Evolutionary conservation across 192 early-diverging fungal genomes (phyloP).

Genomic region (Backusella morwellensis): DNA sequence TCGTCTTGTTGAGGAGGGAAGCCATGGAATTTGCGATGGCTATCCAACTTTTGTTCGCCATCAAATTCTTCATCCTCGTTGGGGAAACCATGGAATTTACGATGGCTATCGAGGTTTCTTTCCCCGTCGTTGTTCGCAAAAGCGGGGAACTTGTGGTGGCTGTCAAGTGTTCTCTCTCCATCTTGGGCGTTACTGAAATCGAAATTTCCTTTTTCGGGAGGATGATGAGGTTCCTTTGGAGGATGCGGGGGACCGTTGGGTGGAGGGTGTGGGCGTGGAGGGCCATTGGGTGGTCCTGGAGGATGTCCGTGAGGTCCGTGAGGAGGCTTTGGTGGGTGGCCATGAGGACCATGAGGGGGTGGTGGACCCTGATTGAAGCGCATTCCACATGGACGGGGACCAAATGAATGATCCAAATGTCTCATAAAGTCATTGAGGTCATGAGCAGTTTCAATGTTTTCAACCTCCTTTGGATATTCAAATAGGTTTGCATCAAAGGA

Average conservation of each 20-base stretch:
- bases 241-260: background rate
- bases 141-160: too few species aligned
- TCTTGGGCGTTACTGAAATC: background rate
- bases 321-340: background rate
- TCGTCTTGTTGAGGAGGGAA: background rate
- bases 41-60: background rate
- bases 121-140: too few species aligned
- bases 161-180: background rate
- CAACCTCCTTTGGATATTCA: background rate
- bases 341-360: background rate
- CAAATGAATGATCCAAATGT: background rate
- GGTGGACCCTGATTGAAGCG: background rate
- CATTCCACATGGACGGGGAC: background rate
- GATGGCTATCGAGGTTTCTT: background rate
- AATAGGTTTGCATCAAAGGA: background rate
- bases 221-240: background rate
- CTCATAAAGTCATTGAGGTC: constrained; percentile 5
- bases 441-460: background rate
- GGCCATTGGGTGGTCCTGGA: background rate
- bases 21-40: background rate
- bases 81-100: background rate
- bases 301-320: background rate
- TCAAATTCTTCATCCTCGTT: background rate
- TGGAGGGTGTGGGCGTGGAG: background rate
- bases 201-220: background rate